Evolutionary conservation across 495 filamentous ascomycete species (phyloP).

Genomic region (Penicillium bialowiezense): DNA sequence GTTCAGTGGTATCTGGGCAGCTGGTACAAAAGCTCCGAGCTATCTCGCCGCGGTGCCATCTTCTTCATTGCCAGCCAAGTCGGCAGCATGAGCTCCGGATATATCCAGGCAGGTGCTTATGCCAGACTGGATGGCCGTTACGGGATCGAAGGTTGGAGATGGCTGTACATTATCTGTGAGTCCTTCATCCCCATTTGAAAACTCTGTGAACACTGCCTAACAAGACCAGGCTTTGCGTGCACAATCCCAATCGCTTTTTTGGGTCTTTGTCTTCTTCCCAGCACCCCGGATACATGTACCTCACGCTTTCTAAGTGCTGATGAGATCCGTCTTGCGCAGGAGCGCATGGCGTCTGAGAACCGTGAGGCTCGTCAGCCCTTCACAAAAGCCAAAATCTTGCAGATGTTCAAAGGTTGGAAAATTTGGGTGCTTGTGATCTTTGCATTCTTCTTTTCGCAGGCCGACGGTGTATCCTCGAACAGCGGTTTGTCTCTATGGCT

Average conservation of each 20-base stretch:
- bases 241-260: conserved; percentile 26
- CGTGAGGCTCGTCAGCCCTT: conserved; percentile 28
- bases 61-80: conserved; percentile 44
- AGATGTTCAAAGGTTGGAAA: conserved; percentile 24
- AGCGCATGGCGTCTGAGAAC: conserved; percentile 33
- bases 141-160: conserved; percentile 46
- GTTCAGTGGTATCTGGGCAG: conserved; percentile 29
- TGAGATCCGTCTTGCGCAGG: conserved; percentile 31
- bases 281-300: conserved; percentile 38
- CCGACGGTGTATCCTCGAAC: conserved; percentile 23
- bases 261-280: conserved; percentile 35
- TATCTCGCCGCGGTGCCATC: conserved; percentile 38
- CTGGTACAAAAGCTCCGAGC: conserved; percentile 33
- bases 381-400: conserved; percentile 12
- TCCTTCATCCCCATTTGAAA: not conserved
- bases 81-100: conserved; percentile 41
- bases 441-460: conserved; percentile 37
- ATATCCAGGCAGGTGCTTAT: conserved; percentile 44
- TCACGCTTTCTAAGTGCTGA: conserved; percentile 30
- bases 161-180: conserved; percentile 47
- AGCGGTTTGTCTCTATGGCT: conserved; percentile 39
- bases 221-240: conserved; percentile 28
- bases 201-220: not conserved
- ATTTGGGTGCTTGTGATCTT: conserved; percentile 27
- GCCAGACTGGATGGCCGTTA: conserved; percentile 34